Evolutionary conservation across 129 eudicot species (phyloP).

Genomic region (Chrysanthemum makinoi): DNA sequence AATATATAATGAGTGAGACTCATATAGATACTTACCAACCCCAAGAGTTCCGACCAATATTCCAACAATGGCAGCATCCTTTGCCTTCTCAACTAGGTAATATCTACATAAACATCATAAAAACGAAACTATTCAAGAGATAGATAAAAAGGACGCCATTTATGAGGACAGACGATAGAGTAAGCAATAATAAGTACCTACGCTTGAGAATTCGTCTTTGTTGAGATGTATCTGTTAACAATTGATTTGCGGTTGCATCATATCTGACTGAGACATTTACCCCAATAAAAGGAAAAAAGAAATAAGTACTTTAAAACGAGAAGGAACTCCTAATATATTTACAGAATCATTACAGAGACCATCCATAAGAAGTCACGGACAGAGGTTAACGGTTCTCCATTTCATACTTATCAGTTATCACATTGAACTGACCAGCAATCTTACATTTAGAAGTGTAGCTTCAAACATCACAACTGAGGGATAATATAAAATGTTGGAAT

Average conservation of each 20-base stretch:
- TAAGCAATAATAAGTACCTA: conserved; percentile 53
- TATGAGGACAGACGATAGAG: background rate
- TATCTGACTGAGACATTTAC: conserved; percentile 68
- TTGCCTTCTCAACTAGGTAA: conserved; percentile 92
- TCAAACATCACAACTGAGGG: background rate
- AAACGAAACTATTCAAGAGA: conserved; percentile 8
- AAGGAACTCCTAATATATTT: background rate
- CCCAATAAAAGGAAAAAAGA: background rate
- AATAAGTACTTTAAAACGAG: background rate
- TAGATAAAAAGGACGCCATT: background rate
- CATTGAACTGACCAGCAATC: background rate
- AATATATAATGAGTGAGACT: background rate
- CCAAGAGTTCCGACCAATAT: conserved; percentile 98
- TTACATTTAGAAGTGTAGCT: background rate
- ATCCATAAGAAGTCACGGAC: conserved; percentile 2
- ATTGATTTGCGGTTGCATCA: conserved; percentile 57
- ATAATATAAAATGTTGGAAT: background rate
- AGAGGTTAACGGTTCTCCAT: background rate
- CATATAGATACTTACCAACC: conserved; percentile 54
- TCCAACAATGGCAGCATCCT: conserved; percentile 93
- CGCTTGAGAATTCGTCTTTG: conserved; percentile 90
- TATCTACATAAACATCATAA: conserved; percentile 51
- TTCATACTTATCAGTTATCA: background rate
- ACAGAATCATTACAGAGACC: background rate
- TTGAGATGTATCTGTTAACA: conserved; percentile 68